phyloP scores from a whole-genome alignment of 1,284 basidiomycete genomes.

The Rhodotorula sp. region DNA sequence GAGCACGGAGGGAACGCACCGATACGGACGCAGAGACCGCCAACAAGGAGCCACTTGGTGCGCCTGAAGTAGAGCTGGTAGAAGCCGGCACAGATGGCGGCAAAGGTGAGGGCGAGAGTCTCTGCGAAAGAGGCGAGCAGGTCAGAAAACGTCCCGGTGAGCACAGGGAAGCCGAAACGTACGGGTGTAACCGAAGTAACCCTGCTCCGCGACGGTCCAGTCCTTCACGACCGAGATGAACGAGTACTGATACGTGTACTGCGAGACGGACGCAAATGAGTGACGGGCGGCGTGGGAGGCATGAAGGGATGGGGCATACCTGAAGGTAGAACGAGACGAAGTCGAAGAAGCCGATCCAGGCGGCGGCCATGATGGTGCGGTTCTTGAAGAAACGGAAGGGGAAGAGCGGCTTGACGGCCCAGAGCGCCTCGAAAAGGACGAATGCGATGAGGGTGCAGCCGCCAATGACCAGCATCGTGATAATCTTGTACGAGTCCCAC shows the following conservation, averaged over 20 bases:
- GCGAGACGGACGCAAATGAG: background rate
- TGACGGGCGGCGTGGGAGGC: too few relatives aligned
- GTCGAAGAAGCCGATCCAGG: slow-evolving; percentile 45
- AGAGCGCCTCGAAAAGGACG: slow-evolving; percentile 54
- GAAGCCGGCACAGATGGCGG: slow-evolving; percentile 64
- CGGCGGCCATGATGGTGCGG: slow-evolving; percentile 49
- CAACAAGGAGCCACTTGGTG: slow-evolving; percentile 60
- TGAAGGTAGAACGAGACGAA: slow-evolving; percentile 49
- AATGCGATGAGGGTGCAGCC: slow-evolving; percentile 53
- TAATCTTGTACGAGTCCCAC: slow-evolving; percentile 39
- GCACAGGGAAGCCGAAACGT: too few relatives aligned
- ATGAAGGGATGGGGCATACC: background rate
- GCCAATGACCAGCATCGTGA: slow-evolving; percentile 54
- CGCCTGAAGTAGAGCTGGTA: slow-evolving; percentile 61
- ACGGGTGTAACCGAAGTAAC: slow-evolving; percentile 48
- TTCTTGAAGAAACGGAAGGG: slow-evolving; percentile 52
- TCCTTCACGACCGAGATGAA: slow-evolving; percentile 24
- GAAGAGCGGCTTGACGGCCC: slow-evolving; percentile 55
- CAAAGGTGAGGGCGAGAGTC: slow-evolving; percentile 59
- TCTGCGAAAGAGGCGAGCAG: background rate
- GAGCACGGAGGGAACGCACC: background rate
- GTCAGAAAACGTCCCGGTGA: background rate
- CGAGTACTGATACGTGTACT: slow-evolving; percentile 44
- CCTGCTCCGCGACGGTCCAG: slow-evolving; percentile 40
- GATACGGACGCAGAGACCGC: slow-evolving; percentile 61